Percentiles rank a stretch among this genome's conserved stretches.
Conservation (phyloP, 176 grass and related monocot species). For the Zoysia pacifica region DNA sequence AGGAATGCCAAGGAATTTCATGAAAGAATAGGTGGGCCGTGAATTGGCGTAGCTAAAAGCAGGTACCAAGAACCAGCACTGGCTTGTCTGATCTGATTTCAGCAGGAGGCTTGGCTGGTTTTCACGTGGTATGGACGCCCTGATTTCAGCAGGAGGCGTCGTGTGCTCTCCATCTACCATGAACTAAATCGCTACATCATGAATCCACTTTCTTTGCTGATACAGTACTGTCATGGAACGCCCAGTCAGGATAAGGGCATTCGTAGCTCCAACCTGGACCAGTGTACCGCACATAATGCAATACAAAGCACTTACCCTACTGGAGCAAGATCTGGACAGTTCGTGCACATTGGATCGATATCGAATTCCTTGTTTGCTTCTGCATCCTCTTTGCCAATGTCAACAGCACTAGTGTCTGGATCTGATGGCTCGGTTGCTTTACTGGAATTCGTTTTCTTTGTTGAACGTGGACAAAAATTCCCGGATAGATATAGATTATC, state of each 20-base stretch:
- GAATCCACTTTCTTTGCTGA: constrained; percentile 40
- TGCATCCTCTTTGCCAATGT: constrained; percentile 18
- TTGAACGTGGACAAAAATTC: constrained; percentile 54
- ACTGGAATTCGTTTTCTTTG: constrained; percentile 45
- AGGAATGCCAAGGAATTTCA: neutral
- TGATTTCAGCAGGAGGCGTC: neutral
- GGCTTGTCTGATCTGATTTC: neutral
- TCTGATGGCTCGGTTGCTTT: constrained; percentile 33
- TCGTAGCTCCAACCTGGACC: constrained; percentile 90
- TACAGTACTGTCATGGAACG: constrained; percentile 29
- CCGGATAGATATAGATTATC: constrained; percentile 79
- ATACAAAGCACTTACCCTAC: constrained; percentile 56
- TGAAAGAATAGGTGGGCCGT: neutral
- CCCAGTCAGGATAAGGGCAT: constrained; percentile 91
- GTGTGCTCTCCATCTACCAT: neutral
- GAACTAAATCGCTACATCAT: constrained; percentile 24
- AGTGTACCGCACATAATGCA: constrained; percentile 73
- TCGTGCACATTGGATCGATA: constrained; percentile 86
- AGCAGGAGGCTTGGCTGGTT: neutral
- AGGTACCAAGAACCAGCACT: neutral
- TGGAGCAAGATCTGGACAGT: constrained; percentile 87
- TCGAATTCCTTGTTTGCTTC: constrained; percentile 42
- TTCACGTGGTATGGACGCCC: neutral
- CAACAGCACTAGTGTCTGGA: constrained; percentile 25
- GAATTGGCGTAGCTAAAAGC: neutral